Evolutionary conservation across 495 filamentous ascomycete species (phyloP).

Genomic region (Daldinia caldariorum): DNA sequence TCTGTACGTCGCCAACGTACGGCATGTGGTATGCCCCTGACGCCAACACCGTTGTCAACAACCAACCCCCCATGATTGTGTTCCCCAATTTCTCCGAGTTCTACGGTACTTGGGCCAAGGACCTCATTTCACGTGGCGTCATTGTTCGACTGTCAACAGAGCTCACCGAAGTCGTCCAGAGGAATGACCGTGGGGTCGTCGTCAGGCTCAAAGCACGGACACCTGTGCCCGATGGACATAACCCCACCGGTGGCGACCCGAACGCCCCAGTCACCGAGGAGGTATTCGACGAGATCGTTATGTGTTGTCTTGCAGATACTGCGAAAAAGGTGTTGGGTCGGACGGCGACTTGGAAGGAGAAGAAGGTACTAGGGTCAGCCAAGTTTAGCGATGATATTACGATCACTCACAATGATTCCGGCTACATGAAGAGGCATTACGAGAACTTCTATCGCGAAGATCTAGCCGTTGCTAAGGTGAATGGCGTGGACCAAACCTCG

Average conservation of each 20-base stretch:
- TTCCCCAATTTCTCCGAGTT: constrained; percentile 80
- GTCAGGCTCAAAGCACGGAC: constrained; percentile 51
- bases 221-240: constrained; percentile 46
- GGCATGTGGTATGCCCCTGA: constrained; percentile 81
- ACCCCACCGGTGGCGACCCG: constrained; percentile 51
- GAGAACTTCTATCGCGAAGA: constrained; percentile 70
- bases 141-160: constrained; percentile 71
- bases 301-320: constrained; percentile 81
- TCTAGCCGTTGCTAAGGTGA: constrained; percentile 38
- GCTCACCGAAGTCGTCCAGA: constrained; percentile 64
- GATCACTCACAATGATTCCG: constrained; percentile 79
- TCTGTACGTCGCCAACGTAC: constrained; percentile 79
- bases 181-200: constrained; percentile 67
- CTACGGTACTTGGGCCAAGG: constrained; percentile 73
- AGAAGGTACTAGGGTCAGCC: constrained; percentile 74
- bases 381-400: constrained; percentile 86
- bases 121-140: constrained; percentile 70
- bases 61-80: constrained; percentile 81
- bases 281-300: constrained; percentile 76
- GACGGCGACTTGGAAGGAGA: constrained; percentile 71
- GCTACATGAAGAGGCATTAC: constrained; percentile 80
- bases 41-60: constrained; percentile 65
- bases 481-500: constrained; percentile 46
- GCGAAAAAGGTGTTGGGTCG: constrained; percentile 71
- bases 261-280: constrained; percentile 49